Evolutionary conservation across 805 yeast species (phyloP).

Genomic region (Ogataea salicorniae): DNA sequence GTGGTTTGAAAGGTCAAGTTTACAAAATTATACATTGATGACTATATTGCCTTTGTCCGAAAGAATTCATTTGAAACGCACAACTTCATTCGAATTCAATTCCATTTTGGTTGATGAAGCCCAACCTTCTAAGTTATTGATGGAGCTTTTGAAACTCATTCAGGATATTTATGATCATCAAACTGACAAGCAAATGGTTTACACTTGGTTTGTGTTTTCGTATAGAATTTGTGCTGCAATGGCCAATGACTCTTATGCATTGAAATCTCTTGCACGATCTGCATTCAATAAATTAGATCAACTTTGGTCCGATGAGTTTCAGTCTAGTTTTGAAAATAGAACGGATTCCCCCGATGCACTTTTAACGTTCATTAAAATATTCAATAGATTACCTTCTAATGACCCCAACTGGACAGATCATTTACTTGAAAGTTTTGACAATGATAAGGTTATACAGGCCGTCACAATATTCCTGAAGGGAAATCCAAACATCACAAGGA

Average conservation of each 20-base stretch:
- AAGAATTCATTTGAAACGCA: neutral
- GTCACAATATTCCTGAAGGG: neutral
- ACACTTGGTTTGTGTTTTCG: neutral
- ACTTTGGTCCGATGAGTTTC: slow-evolving; percentile 2
- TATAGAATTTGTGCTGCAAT: neutral
- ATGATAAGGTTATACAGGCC: neutral
- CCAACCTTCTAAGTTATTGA: too few species aligned
- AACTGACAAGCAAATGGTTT: too few species aligned
- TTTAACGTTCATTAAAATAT: neutral
- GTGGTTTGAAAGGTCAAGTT: neutral
- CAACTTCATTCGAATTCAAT: too few species aligned
- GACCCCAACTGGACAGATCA: neutral
- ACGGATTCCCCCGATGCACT: neutral
- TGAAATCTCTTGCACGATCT: neutral
- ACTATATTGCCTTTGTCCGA: neutral
- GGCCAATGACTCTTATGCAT: too few species aligned
- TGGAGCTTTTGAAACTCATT: too few species aligned
- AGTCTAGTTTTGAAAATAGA: neutral
- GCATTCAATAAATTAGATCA: neutral
- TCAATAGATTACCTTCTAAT: slow-evolving; percentile 1
- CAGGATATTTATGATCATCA: too few species aligned
- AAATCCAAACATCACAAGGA: neutral
- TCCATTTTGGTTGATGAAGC: too few species aligned
- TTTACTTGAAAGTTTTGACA: neutral
- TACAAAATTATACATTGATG: slow-evolving; percentile 3